These are phyloP conservation scores for Lablab purpureus DNA, from an alignment of 306 rosid genomes.

Conservation along the genomic window DNA sequence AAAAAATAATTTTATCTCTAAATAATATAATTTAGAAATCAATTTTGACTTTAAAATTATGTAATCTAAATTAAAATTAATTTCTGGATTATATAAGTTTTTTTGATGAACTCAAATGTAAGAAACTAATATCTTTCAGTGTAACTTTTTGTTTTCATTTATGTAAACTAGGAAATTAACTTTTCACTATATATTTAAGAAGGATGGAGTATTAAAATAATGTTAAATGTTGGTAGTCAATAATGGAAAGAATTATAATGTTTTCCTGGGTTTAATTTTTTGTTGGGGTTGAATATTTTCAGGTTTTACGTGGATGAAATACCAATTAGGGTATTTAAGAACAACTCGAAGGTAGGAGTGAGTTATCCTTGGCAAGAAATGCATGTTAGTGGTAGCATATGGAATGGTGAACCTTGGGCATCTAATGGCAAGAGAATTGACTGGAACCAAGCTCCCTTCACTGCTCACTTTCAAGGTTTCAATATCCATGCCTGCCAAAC, in stretches of 20 bases:
- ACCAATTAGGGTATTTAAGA: conserved; percentile 51
- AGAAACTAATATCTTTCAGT: no score
- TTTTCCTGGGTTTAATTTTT: not conserved
- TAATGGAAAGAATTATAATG: not conserved
- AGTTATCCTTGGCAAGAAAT: conserved; percentile 37
- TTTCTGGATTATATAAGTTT: no score
- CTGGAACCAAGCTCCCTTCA: conserved; percentile 47
- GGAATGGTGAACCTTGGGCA: conserved; percentile 57
- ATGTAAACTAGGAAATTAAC: no score
- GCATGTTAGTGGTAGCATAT: conserved; percentile 45
- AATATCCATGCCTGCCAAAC: conserved; percentile 38
- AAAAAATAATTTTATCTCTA: no score
- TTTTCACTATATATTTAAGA: no score
- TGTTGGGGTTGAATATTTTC: not conserved
- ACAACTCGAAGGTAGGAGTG: conserved; percentile 41
- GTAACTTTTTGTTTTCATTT: no score
- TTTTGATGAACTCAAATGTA: no score
- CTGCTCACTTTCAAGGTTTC: conserved; percentile 48
- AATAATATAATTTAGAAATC: no score
- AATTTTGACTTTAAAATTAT: no score
- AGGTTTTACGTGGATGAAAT: conserved; percentile 47
- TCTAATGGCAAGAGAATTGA: conserved; percentile 49
- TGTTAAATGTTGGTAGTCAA: no score
- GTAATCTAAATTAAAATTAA: no score
- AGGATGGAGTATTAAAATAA: no score